phyloP scores from a whole-genome alignment of 2,329 filamentous ascomycete genomes.

The Fusarium gaditjirri region DNA sequence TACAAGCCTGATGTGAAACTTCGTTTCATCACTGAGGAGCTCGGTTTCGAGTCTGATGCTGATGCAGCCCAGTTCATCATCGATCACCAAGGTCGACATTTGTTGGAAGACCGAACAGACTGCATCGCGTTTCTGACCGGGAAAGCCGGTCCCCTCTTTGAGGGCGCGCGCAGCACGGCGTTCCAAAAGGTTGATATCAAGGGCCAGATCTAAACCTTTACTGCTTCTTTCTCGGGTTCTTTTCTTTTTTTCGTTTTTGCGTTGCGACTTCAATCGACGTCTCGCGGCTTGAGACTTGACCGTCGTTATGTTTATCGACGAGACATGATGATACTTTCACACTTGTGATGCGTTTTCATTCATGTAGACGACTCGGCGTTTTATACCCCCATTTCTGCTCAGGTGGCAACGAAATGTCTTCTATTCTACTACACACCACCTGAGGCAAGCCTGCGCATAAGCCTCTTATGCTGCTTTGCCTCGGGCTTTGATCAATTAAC shows the following conservation, averaged over 20 bases:
- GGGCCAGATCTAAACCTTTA: conserved; percentile 80
- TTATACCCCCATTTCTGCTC: conserved; percentile 43
- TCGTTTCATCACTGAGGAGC: conserved; percentile 93
- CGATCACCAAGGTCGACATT: conserved; percentile 77
- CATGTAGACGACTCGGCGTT: conserved; percentile 41
- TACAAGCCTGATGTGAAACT: conserved; percentile 92
- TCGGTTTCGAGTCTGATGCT: conserved; percentile 92
- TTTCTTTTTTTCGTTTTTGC: conserved; percentile 15
- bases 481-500: conserved; percentile 40
- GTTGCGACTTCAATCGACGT: conserved; percentile 16
- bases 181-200: conserved; percentile 96
- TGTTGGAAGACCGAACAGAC: conserved; percentile 81
- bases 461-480: conserved; percentile 13
- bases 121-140: conserved; percentile 78
- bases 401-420: conserved; percentile 24
- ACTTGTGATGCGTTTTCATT: conserved; percentile 33
- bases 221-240: conserved; percentile 18
- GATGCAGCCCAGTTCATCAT: conserved; percentile 92
- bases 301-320: conserved; percentile 30
- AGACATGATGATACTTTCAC: conserved; percentile 34
- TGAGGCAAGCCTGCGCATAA: not conserved
- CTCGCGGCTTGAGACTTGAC: conserved; percentile 16
- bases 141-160: conserved; percentile 79
- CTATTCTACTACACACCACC: conserved; percentile 20
- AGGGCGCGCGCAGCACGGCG: conserved; percentile 75